A percentile compares a stretch with the other conserved stretches of the same genome.
phyloP scores from a whole-genome alignment of 139 green algal species.

The Chlorella sp. region DNA sequence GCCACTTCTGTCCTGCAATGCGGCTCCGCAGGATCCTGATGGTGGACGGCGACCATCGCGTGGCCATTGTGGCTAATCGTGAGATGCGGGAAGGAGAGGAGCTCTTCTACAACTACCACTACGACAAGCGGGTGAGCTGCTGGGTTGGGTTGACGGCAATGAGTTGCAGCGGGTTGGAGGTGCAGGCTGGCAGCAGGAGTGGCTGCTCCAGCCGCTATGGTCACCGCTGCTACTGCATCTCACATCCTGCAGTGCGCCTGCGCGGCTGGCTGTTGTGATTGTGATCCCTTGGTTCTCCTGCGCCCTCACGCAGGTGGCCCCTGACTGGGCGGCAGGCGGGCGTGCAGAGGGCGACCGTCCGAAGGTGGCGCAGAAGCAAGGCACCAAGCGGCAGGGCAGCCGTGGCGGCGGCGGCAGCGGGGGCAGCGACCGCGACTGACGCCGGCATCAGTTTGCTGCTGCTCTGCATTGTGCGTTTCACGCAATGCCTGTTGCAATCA shows the following conservation, averaged over 20 bases:
- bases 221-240: too few species aligned
- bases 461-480: too few species aligned
- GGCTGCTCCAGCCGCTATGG: too few species aligned
- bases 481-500: not conserved
- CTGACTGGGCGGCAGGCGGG: constrained; percentile 7
- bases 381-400: not conserved
- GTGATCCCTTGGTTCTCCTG: too few species aligned
- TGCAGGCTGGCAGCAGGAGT: not conserved
- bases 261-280: too few species aligned
- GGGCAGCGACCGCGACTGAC: not conserved
- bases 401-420: not conserved
- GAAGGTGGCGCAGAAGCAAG: constrained; percentile 5
- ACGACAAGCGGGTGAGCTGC: constrained; percentile 22
- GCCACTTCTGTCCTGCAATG: not conserved
- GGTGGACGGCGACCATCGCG: constrained; percentile 87
- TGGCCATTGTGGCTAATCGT: constrained; percentile 79
- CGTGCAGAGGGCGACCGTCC: not conserved
- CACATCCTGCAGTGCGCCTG: too few species aligned
- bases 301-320: constrained; percentile 21
- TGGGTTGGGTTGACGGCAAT: too few species aligned
- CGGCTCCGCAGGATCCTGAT: constrained; percentile 44
- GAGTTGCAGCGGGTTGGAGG: not conserved
- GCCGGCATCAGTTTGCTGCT: too few species aligned
- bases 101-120: constrained; percentile 66
- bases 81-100: constrained; percentile 75